Evolutionary conservation across 2,329 filamentous ascomycete genomes (phyloP), one percentile per base, ranked within the genome.

Genomic region (Grosmannia huntii): DNA sequence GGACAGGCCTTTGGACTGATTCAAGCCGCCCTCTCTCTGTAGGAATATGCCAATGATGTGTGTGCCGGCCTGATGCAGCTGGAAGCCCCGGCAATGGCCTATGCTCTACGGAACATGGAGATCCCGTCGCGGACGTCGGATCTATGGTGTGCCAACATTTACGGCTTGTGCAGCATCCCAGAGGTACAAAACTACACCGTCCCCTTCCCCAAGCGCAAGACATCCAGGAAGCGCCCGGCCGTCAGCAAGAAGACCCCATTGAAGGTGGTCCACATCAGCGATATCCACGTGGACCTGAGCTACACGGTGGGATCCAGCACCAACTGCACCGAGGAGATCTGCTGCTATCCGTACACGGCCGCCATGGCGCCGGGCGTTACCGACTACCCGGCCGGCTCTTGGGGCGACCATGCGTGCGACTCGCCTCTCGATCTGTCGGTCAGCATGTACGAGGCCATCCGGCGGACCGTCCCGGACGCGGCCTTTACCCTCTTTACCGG

Each of bases 301-400:
- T 84, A 83, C 65, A 72, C 73, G 31, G 66, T 72, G 2, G 81
- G 80, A 0, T 72, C 78, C 4, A 81, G 72, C 64, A 72, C 76
- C n/a, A 71, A 80, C 59, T 84, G 81, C 66, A 73, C 73, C 33
- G 81, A 82, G 65, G 78, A 78, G 2, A 80, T 83, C 58, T 84
- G 81, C 67, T 84, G 81, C 68, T 41, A 41, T 9, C 23, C 53
- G 5, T 82, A 79, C 62, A 74, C 72, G 0, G 64, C 72, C 1
- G 67, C 64, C 2, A 76, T 82, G 61, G 70, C 71, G 7, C 76
- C 78, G 1, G 78, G 76, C 1, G 71, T 72, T n/a, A 76, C 69
- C 27, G 68, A 70, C 31, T 72, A 69, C 0, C 80, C 79, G 1
- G 80, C 79, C 23, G 75, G 79, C 0, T 73, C 72, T 9, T 74